These are phyloP conservation scores for Fusarium pininemorale DNA, from an alignment of 2,329 filamentous ascomycete genomes.

Conservation along the genomic window DNA sequence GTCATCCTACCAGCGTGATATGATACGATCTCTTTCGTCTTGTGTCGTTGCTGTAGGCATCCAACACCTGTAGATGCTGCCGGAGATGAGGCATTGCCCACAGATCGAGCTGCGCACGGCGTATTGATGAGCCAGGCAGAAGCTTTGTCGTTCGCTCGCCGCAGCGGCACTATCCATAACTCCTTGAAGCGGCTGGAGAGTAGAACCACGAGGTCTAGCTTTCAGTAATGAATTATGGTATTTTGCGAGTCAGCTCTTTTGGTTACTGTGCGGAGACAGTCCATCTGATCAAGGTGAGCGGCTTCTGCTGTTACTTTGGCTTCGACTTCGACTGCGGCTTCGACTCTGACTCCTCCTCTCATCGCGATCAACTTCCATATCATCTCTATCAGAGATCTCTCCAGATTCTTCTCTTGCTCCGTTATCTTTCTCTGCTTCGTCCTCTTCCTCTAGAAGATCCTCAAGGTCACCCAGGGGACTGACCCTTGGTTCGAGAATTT, in stretches of 20 bases:
- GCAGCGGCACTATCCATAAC: background rate
- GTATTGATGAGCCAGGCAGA: background rate
- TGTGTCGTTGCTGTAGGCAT: background rate
- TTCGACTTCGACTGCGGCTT: slow-evolving; percentile 32
- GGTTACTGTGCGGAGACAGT: background rate
- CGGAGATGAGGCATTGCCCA: background rate
- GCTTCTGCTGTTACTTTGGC: slow-evolving; percentile 26
- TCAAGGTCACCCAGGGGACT: slow-evolving; percentile 86
- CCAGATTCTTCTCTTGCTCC: slow-evolving; percentile 53
- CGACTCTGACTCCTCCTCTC: slow-evolving; percentile 35
- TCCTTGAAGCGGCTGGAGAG: background rate
- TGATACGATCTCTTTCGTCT: background rate
- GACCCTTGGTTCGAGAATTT: slow-evolving; percentile 83
- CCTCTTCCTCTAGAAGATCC: slow-evolving; percentile 71
- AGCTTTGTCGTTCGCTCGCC: background rate
- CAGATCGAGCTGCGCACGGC: background rate
- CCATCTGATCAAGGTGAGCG: slow-evolving; percentile 42
- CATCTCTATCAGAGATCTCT: slow-evolving; percentile 47
- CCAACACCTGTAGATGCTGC: background rate
- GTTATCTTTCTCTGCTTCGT: slow-evolving; percentile 52
- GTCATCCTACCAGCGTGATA: background rate
- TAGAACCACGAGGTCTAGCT: too few species aligned
- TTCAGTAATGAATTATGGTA: background rate
- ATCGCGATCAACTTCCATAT: slow-evolving; percentile 53
- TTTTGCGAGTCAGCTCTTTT: background rate